Base-by-base conservation (phyloP, 148 eudicot species). In the Drosera capensis region DNA sequence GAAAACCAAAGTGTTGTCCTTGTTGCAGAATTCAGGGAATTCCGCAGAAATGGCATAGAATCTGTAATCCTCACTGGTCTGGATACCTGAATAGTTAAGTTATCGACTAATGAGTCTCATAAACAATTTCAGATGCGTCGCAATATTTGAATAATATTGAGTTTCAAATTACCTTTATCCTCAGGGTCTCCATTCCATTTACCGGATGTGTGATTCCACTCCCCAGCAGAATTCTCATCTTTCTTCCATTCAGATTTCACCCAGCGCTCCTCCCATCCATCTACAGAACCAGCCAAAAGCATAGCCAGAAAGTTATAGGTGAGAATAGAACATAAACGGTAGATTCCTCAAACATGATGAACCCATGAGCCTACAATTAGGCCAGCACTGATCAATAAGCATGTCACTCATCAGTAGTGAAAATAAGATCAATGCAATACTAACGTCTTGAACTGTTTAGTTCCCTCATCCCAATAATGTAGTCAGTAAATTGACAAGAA, bases 161-260 rank as follows among this genome's bases (percentile, higher is more conserved):
- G 38, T 5, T 3, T 15, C 14, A 34, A 4, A 34, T 8, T 71
- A 82, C 94, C 90, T 82, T 79, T 82, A 61, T 87, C 82, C 30
- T 82, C 57, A 18, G 83, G 39, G 46, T 87, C 86, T 14, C 96
- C 96, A 31, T 77, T 77, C 96, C 96, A 87, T 74, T 87, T 79
- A 38, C 96, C 96, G 30, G 94, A 74, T 4, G 96, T 87, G 65
- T 71, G 72, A 59, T 87, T 87, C 96, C 96, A 87, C 64, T 87
- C 96, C 49, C 96, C 96, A 45, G 96, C 96, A 75, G 62, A 58
- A 48, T 71, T 82, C 34, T 82, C 96, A 30, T 82, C 96, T 63
- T 70, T 79, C 74, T 87, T 87, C 94, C 96, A 87, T 26, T 87
- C 94, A 25, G 94, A 87, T 74, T 70, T 74, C 43, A 87, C 96